A percentile compares a stretch with the other conserved stretches of the same genome.
Conservation (phyloP, 495 filamentous ascomycete species). For the Neurospora sublineolata region DNA sequence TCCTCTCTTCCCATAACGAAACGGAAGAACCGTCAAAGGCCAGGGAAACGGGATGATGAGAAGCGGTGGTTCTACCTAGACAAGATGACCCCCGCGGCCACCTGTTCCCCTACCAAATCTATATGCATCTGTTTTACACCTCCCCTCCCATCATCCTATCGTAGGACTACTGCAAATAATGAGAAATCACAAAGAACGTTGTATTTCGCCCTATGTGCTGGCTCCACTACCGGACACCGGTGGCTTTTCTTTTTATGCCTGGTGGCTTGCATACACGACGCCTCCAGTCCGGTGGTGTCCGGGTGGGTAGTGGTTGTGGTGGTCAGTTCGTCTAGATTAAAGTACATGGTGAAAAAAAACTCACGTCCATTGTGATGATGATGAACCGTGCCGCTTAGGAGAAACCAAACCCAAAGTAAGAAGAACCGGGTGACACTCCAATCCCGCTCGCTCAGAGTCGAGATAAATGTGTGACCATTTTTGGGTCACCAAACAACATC, state of each 20-base stretch:
- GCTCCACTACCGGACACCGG: not conserved
- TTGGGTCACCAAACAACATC: fast-evolving
- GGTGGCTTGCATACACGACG: not conserved
- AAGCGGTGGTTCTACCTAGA: not conserved
- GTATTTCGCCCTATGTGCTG: not conserved
- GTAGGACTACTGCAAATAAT: not conserved
- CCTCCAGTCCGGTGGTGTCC: not conserved
- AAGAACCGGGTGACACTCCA: not conserved
- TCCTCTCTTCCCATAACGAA: too few species aligned
- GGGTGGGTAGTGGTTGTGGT: not conserved
- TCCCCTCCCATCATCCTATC: not conserved
- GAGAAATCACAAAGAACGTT: not conserved
- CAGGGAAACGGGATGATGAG: not conserved
- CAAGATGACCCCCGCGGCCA: not conserved
- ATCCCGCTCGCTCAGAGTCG: not conserved
- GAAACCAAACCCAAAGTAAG: not conserved
- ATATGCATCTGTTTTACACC: not conserved
- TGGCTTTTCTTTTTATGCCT: not conserved
- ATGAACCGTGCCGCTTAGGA: not conserved
- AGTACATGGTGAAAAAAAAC: too few species aligned
- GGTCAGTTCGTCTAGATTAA: not conserved
- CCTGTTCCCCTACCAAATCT: not conserved
- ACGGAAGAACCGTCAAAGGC: not conserved
- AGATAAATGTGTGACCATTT: not conserved
- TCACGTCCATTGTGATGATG: too few species aligned